phyloP scores from a whole-genome alignment of 805 yeast species.

The Tetrapisispora phaffii region DNA sequence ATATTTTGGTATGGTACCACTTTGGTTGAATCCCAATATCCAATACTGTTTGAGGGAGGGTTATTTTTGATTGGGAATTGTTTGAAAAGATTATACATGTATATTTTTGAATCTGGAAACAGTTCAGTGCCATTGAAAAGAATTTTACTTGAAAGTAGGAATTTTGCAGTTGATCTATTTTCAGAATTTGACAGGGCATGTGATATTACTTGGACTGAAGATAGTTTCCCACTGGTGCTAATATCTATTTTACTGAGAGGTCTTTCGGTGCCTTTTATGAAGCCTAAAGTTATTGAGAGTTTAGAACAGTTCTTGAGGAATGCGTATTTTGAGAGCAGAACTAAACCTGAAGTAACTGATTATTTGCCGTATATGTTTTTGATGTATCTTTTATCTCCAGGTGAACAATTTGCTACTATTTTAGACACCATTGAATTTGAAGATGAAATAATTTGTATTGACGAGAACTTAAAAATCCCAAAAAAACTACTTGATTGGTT shows the following conservation, averaged over 20 bases:
- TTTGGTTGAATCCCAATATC: slow-evolving; percentile 27
- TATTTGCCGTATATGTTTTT: slow-evolving; percentile 26
- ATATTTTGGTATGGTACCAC: slow-evolving; percentile 33
- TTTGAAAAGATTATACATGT: slow-evolving; percentile 26
- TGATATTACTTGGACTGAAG: slow-evolving; percentile 32
- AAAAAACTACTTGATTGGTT: slow-evolving; percentile 27
- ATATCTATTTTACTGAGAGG: slow-evolving; percentile 46
- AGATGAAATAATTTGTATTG: slow-evolving; percentile 26
- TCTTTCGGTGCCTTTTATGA: slow-evolving; percentile 46
- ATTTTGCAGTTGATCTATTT: slow-evolving; percentile 34
- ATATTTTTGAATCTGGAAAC: slow-evolving; percentile 24
- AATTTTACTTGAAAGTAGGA: slow-evolving; percentile 25
- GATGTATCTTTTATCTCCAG: slow-evolving; percentile 30
- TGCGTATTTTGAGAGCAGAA: slow-evolving; percentile 31
- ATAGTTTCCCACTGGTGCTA: slow-evolving; percentile 44
- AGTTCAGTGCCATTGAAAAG: slow-evolving; percentile 25
- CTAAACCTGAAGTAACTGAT: slow-evolving; percentile 10
- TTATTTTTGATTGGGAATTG: slow-evolving; percentile 32
- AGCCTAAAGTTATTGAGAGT: slow-evolving; percentile 38
- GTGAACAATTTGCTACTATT: slow-evolving; percentile 30
- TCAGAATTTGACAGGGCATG: slow-evolving; percentile 35
- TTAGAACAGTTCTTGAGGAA: slow-evolving; percentile 36
- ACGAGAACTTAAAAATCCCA: slow-evolving; percentile 33
- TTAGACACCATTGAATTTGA: slow-evolving; percentile 31
- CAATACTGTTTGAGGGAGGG: slow-evolving; percentile 34